Percentiles rank a stretch among this genome's conserved stretches.
Evolutionary conservation across 768 basidiomycete genomes (phyloP).

Genomic region (Hypholoma sublateritium): DNA sequence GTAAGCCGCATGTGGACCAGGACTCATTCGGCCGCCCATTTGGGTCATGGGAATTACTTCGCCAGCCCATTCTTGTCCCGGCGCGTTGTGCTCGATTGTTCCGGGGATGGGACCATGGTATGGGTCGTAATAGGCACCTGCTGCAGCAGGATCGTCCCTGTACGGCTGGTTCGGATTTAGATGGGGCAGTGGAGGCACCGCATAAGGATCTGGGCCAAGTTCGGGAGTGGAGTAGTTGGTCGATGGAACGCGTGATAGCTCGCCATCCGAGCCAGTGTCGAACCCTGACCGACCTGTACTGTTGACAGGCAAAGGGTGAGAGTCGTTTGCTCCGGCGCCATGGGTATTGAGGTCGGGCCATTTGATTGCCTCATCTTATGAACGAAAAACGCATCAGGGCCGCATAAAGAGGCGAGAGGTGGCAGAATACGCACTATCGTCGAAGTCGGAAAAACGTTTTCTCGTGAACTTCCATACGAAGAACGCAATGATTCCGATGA

Average conservation of each 20-base stretch:
- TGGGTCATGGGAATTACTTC: conserved; percentile 81
- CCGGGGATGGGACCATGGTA: conserved; percentile 76
- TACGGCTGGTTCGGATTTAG: conserved; percentile 79
- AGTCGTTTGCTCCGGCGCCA: conserved; percentile 38
- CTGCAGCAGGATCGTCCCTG: conserved; percentile 61
- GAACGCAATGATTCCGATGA: conserved; percentile 71
- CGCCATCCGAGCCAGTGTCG: conserved; percentile 62
- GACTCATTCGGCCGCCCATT: conserved; percentile 41
- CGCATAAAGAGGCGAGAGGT: conserved; percentile 1
- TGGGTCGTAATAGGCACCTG: conserved; percentile 69
- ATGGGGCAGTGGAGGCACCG: conserved; percentile 80
- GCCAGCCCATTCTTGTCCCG: conserved; percentile 36
- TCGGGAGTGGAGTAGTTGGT: conserved; percentile 49
- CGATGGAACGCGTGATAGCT: conserved; percentile 53
- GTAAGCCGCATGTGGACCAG: conserved; percentile 38
- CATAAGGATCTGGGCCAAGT: conserved; percentile 69
- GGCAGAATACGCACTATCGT: conserved; percentile 62
- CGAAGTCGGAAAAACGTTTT: conserved; percentile 73
- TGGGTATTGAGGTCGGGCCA: conserved; percentile 87
- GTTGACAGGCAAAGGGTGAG: conserved; percentile 66
- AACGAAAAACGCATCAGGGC: conserved; percentile 8
- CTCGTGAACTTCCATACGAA: conserved; percentile 85
- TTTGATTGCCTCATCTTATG: conserved; percentile 78
- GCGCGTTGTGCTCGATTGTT: conserved; percentile 51
- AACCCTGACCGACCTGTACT: conserved; percentile 74